Conservation (phyloP, 306 rosid species). For the Quercus bicolor region DNA sequence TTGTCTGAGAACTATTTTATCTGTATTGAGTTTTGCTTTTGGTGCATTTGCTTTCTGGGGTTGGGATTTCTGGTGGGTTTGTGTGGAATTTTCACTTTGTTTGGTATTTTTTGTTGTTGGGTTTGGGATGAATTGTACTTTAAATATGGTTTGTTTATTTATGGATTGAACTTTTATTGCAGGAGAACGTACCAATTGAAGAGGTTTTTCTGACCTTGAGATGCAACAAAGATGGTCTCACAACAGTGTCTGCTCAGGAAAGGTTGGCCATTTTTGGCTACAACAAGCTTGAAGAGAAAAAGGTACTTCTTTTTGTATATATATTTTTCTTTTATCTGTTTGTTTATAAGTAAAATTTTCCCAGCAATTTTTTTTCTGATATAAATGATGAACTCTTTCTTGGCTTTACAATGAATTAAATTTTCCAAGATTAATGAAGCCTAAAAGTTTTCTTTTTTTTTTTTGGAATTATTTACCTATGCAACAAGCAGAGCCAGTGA, state of each 20-base stretch:
- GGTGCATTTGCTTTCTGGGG: neutral
- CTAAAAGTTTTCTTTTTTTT: neutral
- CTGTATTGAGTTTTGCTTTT: neutral
- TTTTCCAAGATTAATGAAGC: neutral
- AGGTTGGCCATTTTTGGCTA: slow-evolving; percentile 69
- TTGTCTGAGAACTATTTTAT: neutral
- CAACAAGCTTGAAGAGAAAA: slow-evolving; percentile 79
- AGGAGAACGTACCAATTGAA: slow-evolving; percentile 76
- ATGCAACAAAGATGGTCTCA: slow-evolving; percentile 62
- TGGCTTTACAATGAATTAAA: neutral
- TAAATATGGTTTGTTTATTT: neutral
- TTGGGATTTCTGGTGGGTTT: neutral
- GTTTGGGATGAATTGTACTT: neutral
- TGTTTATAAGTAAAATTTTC: neutral
- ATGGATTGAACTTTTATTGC: slow-evolving; percentile 18
- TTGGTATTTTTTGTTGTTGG: slow-evolving; percentile 1
- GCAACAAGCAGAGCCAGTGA: neutral
- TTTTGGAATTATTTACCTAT: neutral
- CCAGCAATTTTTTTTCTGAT: neutral
- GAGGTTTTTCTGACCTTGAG: slow-evolving; percentile 69
- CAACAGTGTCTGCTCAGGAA: slow-evolving; percentile 56
- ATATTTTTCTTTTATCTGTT: neutral
- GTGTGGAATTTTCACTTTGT: slow-evolving; percentile 12
- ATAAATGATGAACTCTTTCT: neutral
- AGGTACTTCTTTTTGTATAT: slow-evolving; percentile 31